Evolutionary conservation across 2,329 filamentous ascomycete genomes (phyloP).

Genomic region (Pezicula carpinea): DNA sequence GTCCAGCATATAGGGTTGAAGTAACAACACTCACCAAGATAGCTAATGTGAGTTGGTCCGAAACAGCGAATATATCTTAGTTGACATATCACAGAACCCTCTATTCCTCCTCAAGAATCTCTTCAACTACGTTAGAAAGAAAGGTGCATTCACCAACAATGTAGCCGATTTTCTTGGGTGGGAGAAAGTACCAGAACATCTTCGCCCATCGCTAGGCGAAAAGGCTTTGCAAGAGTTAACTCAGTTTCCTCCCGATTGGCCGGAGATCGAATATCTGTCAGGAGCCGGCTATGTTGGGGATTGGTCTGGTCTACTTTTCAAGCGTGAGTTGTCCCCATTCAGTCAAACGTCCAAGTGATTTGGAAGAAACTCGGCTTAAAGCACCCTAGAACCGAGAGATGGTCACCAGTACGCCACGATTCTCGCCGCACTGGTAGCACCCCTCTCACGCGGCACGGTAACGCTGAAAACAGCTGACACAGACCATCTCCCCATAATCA

Average conservation of each 20-base stretch:
- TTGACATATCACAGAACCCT: neutral
- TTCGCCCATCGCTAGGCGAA: neutral
- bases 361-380: neutral
- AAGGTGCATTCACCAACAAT: slow-evolving; percentile 8
- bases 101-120: neutral
- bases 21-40: neutral
- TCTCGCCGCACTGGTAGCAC: slow-evolving; percentile 31
- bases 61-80: neutral
- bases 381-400: slow-evolving; percentile 17
- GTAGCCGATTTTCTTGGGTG: slow-evolving; percentile 15
- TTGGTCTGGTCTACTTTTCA: neutral
- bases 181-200: slow-evolving; percentile 14
- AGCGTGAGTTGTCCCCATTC: slow-evolving; percentile 4
- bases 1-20: neutral
- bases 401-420: slow-evolving; percentile 31
- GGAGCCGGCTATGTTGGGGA: slow-evolving; percentile 10
- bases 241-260: slow-evolving; percentile 5
- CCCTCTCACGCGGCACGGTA: slow-evolving; percentile 40
- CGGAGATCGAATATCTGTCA: slow-evolving; percentile 9
- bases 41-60: neutral
- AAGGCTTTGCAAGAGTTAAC: slow-evolving; percentile 3
- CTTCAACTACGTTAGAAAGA: neutral
- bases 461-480: slow-evolving; percentile 34
- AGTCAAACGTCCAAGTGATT: neutral
- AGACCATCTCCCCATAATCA: slow-evolving; percentile 31